Percentiles rank a stretch among this genome's conserved stretches.
Conservation (phyloP, 768 basidiomycete genomes). For the Sistotremastrum suecicum region DNA sequence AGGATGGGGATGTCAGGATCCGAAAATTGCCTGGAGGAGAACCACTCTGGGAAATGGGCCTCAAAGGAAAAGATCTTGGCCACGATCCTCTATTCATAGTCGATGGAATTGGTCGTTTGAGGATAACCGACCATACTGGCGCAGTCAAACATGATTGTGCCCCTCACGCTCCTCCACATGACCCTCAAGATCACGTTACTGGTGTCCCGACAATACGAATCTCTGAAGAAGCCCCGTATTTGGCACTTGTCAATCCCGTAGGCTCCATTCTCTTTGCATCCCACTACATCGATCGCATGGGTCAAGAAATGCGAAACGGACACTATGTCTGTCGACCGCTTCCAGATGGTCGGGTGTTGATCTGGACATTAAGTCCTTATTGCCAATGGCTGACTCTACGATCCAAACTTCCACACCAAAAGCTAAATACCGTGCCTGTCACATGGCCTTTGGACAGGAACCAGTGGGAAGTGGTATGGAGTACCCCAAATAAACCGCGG, state of each 20-base stretch:
- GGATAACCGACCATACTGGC: slow-evolving; percentile 1
- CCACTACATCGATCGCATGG: slow-evolving; percentile 2
- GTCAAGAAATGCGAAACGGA: slow-evolving; percentile 1
- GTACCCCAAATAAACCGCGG: slow-evolving; percentile 4
- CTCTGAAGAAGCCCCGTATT: slow-evolving; percentile 7
- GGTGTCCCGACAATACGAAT: slow-evolving; percentile 2
- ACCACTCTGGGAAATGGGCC: no score
- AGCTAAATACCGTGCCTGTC: slow-evolving; percentile 3
- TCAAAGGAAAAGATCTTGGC: not conserved
- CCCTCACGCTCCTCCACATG: slow-evolving; percentile 5
- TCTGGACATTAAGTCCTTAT: slow-evolving; percentile 8
- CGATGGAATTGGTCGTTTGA: slow-evolving; percentile 7
- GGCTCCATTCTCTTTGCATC: slow-evolving; percentile 8
- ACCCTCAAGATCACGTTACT: not conserved
- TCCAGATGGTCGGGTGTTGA: slow-evolving; percentile 3
- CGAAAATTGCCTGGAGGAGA: not conserved
- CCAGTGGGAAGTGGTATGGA: slow-evolving; percentile 9
- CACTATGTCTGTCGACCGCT: slow-evolving; percentile 5
- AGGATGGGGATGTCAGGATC: slow-evolving; percentile 6
- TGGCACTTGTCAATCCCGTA: slow-evolving; percentile 3
- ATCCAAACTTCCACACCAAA: not conserved
- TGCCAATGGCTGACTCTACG: slow-evolving; percentile 10
- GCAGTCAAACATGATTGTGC: slow-evolving; percentile 6
- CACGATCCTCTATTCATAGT: slow-evolving; percentile 4
- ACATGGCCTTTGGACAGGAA: slow-evolving; percentile 5